phyloP scores from a whole-genome alignment of 1,284 basidiomycete genomes.

The Limonomyces culmigenus region DNA sequence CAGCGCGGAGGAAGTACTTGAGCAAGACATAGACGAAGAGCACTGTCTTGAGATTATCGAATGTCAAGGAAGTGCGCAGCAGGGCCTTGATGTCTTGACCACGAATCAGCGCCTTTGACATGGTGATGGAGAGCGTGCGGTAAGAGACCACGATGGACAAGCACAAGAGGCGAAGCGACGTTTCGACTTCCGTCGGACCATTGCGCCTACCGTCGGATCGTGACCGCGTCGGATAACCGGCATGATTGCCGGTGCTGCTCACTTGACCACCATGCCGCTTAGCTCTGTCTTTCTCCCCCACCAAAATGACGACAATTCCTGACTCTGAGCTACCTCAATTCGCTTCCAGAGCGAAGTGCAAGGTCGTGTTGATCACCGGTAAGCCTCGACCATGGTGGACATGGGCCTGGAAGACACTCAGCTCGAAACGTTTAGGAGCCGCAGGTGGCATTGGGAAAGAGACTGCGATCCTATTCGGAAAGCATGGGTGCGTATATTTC shows the following conservation, averaged over 20 bases:
- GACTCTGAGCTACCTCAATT: slow-evolving; percentile 28
- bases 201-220: too few relatives aligned
- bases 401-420: slow-evolving; percentile 6
- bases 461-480: slow-evolving; percentile 25
- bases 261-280: too few relatives aligned
- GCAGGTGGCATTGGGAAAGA: slow-evolving; percentile 38
- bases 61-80: too few relatives aligned
- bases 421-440: slow-evolving; percentile 19
- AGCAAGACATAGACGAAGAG: slow-evolving; percentile 48
- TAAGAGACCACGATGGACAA: too few relatives aligned
- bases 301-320: slow-evolving; percentile 21
- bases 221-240: too few relatives aligned
- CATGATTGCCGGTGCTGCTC: too few relatives aligned
- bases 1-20: slow-evolving; percentile 29
- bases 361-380: slow-evolving; percentile 40
- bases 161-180: too few relatives aligned
- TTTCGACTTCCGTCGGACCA: too few relatives aligned
- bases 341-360: slow-evolving; percentile 24
- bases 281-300: too few relatives aligned
- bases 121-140: too few relatives aligned
- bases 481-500: slow-evolving; percentile 25
- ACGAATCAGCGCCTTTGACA: too few relatives aligned
- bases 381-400: background rate
- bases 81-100: too few relatives aligned
- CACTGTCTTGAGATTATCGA: slow-evolving; percentile 38